Base-by-base conservation (phyloP, 331 rosid species). In the Pyrus hybrid region DNA sequence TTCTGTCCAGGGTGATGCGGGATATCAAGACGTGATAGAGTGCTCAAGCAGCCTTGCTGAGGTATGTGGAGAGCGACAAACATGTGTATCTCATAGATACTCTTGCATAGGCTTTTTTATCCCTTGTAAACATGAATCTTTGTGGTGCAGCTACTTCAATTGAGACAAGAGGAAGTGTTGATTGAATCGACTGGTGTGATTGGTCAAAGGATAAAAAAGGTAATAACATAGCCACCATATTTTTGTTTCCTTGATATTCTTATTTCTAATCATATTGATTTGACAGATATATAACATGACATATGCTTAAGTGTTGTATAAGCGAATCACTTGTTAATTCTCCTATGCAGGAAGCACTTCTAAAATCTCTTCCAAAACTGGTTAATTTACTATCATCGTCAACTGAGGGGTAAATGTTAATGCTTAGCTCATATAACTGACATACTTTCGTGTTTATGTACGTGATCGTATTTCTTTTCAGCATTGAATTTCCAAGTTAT, bases 161-260 rank as follows among this genome's bases (percentile, higher is more conserved):
- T 84, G 77, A 89, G 81, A 84, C 87, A 94, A 16, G 92, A 87
- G 49, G 97, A 93, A 67, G 84, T 93, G 28, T 73, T 93, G 58
- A 78, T 93, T 85, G 96, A 93, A 83, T 93, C 98, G 70, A 93
- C 98, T 13, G 98, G 98, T 3, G 96, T 93, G 73, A 91, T 93
- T 78, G 98, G 98, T 62, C 91, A 88, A 57, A 88, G 97, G 84
- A 91, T 91, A 74, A 93, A 91, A 62, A 93, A 88, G 95, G 98
- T 93, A 75, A 66, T 11, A 37, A n/a, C 63, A 54, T 73, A 18
- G 73, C 72, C 73, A 71, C 66, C n/a, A 8, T 75, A 37, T 72
- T 16, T 35, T 2, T 68, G 51, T 69, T 22, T 72, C 71, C 64
- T 54, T 68, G 47, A 2, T 41, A 2, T 79, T 35, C 37, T 23